Base-by-base conservation (phyloP, 2,329 filamentous ascomycete genomes). In the Arthrinium puccinioides region DNA sequence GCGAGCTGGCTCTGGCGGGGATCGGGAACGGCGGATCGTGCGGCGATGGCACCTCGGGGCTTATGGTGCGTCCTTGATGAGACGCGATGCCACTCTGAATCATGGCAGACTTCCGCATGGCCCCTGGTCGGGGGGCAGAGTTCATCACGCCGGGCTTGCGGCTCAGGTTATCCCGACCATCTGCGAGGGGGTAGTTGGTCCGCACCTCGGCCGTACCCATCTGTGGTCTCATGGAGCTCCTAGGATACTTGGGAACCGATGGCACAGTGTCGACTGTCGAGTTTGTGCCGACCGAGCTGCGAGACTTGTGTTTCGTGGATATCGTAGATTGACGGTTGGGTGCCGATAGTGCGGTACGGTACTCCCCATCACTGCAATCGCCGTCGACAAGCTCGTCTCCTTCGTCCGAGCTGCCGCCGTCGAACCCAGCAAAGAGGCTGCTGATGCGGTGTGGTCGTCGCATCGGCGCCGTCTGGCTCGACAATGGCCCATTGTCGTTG, bases 381-480 rank as follows among this genome's bases (percentile, higher is more conserved):
- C 58, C 65, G 41, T 81, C 76, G 21, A 60, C 66, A 56, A 80
- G 80, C 20, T 82, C 77, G 27, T 82, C 77, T 3, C 55, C 67
- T 38, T 85, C 81, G 30, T 80, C 80, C 7, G 81, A 82, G 51
- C 79, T 87, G 30, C 69, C 70, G 10, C 76, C 77, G 32, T 90
- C 85, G 47, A 94, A 92, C 0, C 86, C 86, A 21, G 86, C 84
- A 59, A 92, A 92, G n/a, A 94, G 66, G 54, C 85, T 92, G 60
- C 84, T 90, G 33, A 86, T 81, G 38, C 86, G 74, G 52, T 84
- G 80, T 1, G 85, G 84, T 13, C 82, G 74, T 42, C 81, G 74
- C 54, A 84, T 69, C 2, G 79, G 74, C 3, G 72, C 70, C 37
- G 70, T 74, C 11, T 76, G 69, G 38, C 60, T 64, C 2, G 80